These are phyloP conservation scores for Afroboletus lepidellus DNA, from an alignment of 1,284 basidiomycete genomes.

Conservation along the genomic window DNA sequence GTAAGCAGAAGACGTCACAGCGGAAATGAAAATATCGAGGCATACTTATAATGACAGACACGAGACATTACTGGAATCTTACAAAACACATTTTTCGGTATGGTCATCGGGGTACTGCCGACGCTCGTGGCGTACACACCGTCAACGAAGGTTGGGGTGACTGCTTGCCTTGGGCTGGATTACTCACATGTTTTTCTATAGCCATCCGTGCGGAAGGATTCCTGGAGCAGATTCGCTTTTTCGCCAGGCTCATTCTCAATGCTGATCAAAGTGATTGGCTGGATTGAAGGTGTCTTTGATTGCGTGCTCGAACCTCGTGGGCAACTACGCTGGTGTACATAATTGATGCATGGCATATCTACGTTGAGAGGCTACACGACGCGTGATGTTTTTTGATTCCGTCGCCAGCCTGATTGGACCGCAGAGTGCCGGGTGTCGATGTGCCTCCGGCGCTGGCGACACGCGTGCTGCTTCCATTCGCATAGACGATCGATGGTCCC, in stretches of 20 bases:
- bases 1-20: slow-evolving; percentile 15
- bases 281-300: slow-evolving; percentile 9
- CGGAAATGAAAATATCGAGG: slow-evolving; percentile 23
- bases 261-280: slow-evolving; percentile 29
- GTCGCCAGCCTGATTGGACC: slow-evolving; percentile 14
- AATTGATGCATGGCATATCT: background rate
- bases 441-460: slow-evolving; percentile 23
- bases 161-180: background rate
- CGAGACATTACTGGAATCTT: slow-evolving; percentile 45
- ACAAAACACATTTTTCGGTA: slow-evolving; percentile 54
- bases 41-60: slow-evolving; percentile 38
- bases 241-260: slow-evolving; percentile 37
- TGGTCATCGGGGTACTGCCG: slow-evolving; percentile 34
- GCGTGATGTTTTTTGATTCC: background rate
- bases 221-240: slow-evolving; percentile 38
- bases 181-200: slow-evolving; percentile 10
- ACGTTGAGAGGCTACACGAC: background rate
- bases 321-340: background rate
- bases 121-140: slow-evolving; percentile 50
- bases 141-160: slow-evolving; percentile 42
- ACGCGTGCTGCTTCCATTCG: slow-evolving; percentile 10
- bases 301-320: background rate
- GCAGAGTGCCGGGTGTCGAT: slow-evolving; percentile 22
- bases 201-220: slow-evolving; percentile 35
- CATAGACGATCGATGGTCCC: slow-evolving; percentile 13